Evolutionary conservation across 1,284 basidiomycete genomes (phyloP).

Genomic region (Cerrena zonata): DNA sequence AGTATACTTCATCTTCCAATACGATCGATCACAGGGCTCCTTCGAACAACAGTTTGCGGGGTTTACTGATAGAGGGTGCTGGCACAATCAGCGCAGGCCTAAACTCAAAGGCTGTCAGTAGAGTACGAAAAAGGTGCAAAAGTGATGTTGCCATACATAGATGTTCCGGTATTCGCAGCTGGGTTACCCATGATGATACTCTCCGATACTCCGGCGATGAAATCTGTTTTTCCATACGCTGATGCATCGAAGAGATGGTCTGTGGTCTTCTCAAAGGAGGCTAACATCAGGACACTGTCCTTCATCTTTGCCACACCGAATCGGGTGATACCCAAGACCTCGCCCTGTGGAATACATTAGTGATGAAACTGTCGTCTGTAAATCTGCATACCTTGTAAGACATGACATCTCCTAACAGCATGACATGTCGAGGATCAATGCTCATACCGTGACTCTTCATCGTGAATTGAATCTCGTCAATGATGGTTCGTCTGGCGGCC

Average conservation of each 20-base stretch:
- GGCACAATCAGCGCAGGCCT: slow-evolving; percentile 57
- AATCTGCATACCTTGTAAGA: slow-evolving; percentile 84
- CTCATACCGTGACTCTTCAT: slow-evolving; percentile 98
- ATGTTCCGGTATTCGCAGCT: slow-evolving; percentile 92
- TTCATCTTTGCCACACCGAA: slow-evolving; percentile 99
- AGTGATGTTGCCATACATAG: slow-evolving; percentile 58
- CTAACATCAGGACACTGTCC: slow-evolving; percentile 98
- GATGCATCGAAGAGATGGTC: slow-evolving; percentile 98
- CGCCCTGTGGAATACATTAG: slow-evolving; percentile 55
- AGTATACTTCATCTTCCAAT: not conserved
- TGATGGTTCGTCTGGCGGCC: slow-evolving; percentile 89
- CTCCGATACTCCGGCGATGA: slow-evolving; percentile 94
- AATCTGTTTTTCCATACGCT: slow-evolving; percentile 91
- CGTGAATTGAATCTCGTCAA: slow-evolving; percentile 95
- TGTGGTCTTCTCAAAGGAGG: slow-evolving; percentile 98
- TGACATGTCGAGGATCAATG: slow-evolving; percentile 97
- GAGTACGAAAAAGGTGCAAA: not conserved
- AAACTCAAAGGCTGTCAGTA: slow-evolving; percentile 3
- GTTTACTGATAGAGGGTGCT: slow-evolving; percentile 47
- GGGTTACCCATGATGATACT: slow-evolving; percentile 99
- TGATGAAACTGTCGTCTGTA: not conserved
- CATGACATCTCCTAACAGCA: slow-evolving; percentile 98
- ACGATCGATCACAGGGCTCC: slow-evolving; percentile 32
- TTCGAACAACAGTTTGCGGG: slow-evolving; percentile 53
- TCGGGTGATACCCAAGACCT: slow-evolving; percentile 96